Base-by-base conservation (phyloP, 116 monocot species). In the Posidonia oceanica region DNA sequence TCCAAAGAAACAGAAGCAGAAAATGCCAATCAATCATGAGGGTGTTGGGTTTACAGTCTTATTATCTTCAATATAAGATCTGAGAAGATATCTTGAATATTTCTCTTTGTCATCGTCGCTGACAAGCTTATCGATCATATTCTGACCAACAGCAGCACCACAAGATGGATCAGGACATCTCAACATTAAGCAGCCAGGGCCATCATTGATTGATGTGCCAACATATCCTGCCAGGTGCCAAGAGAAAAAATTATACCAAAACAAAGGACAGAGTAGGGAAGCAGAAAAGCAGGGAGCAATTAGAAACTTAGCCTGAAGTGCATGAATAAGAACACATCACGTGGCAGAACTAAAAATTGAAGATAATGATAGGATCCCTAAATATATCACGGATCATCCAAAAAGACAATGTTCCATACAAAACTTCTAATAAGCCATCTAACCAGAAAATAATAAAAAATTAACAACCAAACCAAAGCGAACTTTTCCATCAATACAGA, bases 131-230 rank as follows among this genome's bases (percentile, higher is more conserved):
- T 90, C 72, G 61, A 94, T 76, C 94, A 94, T 90, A 67, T 82
- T 80, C 52, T 87, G 81, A 63, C 82, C 82, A 72, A 90, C 74
- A 69, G 85, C 85, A 87, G 85, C 94, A 61, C 72, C 72, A 68
- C 94, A 94, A 66, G 94, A 82, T 71, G 94, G 94, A 78, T 87
- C 90, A 78, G 94, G 94, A 56, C 94, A 94, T 59, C 85, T 79
- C 76, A 94, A 75, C 57, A 74, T 72, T 68, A 94, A 77, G 72
- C 90, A 94, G 61, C 90, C 87, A 61, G 90, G 94, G 15, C 94
- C 94, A 87, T 87, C 85, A 77, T 74, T 78, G 58, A 94, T 80
- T 16, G 94, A 71, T 70, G 85, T 78, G 59, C 83, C 74, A 64
- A 94, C 75, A 65, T 94, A 94, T 61, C 87, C 94, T 94, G 72